Percentiles rank a stretch among this genome's conserved stretches.
phyloP scores from a whole-genome alignment of 331 rosid genomes.

The Quercus tomentella region DNA sequence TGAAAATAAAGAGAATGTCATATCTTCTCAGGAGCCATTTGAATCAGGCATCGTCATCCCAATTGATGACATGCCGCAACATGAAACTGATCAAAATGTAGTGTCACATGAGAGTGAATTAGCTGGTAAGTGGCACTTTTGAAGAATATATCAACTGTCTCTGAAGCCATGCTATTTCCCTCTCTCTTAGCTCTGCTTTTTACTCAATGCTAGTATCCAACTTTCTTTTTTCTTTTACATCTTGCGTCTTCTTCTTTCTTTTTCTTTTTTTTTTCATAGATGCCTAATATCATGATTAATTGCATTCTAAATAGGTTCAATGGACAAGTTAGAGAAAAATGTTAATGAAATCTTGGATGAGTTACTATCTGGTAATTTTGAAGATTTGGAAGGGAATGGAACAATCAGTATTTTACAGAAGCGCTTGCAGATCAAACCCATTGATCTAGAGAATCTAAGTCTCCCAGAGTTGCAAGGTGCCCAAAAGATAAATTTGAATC shows the following conservation, averaged over 20 bases:
- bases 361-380: constrained; percentile 41
- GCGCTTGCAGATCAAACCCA: constrained; percentile 59
- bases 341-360: constrained; percentile 40
- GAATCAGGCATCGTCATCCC: constrained; percentile 32
- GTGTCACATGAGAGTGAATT: constrained; percentile 30
- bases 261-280: background rate
- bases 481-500: constrained; percentile 36
- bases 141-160: background rate
- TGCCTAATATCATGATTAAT: constrained; percentile 4
- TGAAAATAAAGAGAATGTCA: constrained; percentile 25
- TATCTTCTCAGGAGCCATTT: constrained; percentile 44
- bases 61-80: constrained; percentile 23
- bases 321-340: constrained; percentile 29
- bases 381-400: constrained; percentile 62
- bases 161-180: background rate
- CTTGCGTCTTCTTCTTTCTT: background rate
- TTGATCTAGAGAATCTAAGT: constrained; percentile 41
- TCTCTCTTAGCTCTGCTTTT: background rate
- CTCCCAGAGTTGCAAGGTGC: constrained; percentile 58
- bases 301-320: constrained; percentile 38
- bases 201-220: background rate
- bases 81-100: constrained; percentile 19
- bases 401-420: constrained; percentile 56
- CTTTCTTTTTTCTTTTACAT: background rate
- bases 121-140: constrained; percentile 39